These are phyloP conservation scores for Rosellinia necatrix DNA, from an alignment of 2,329 filamentous ascomycete genomes.

Conservation along the genomic window DNA sequence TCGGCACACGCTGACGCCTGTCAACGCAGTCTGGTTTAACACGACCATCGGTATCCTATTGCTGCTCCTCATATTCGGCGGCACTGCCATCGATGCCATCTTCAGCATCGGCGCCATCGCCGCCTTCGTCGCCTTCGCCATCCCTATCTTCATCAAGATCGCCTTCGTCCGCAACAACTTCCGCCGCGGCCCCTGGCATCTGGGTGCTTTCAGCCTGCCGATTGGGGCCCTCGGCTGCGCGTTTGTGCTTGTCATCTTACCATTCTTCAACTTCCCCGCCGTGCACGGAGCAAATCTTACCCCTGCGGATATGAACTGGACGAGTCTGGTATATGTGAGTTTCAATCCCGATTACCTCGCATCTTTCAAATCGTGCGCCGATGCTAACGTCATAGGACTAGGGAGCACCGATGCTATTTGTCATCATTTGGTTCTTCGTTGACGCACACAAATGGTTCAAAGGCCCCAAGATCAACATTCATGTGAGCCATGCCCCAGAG, in stretches of 20 bases:
- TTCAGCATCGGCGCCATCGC: slow-evolving; percentile 73
- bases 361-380: too few species aligned
- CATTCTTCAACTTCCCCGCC: slow-evolving; percentile 68
- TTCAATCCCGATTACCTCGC: not conserved
- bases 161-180: slow-evolving; percentile 67
- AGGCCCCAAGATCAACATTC: slow-evolving; percentile 70
- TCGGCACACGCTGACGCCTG: slow-evolving; percentile 63
- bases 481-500: slow-evolving; percentile 36
- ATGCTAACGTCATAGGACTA: slow-evolving; percentile 35
- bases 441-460: slow-evolving; percentile 71
- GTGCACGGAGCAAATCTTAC: slow-evolving; percentile 59
- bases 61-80: slow-evolving; percentile 68
- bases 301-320: slow-evolving; percentile 67
- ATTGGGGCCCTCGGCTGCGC: slow-evolving; percentile 60
- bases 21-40: slow-evolving; percentile 74
- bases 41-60: slow-evolving; percentile 61
- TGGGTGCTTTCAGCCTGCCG: slow-evolving; percentile 62
- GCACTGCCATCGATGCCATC: slow-evolving; percentile 66
- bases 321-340: slow-evolving; percentile 59
- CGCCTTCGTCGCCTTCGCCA: slow-evolving; percentile 66
- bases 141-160: slow-evolving; percentile 62
- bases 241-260: slow-evolving; percentile 70
- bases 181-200: slow-evolving; percentile 69
- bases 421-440: slow-evolving; percentile 66
- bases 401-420: slow-evolving; percentile 64